These are phyloP conservation scores for Mariannaea sp. DNA, from an alignment of 2,329 filamentous ascomycete genomes.

Conservation along the genomic window DNA sequence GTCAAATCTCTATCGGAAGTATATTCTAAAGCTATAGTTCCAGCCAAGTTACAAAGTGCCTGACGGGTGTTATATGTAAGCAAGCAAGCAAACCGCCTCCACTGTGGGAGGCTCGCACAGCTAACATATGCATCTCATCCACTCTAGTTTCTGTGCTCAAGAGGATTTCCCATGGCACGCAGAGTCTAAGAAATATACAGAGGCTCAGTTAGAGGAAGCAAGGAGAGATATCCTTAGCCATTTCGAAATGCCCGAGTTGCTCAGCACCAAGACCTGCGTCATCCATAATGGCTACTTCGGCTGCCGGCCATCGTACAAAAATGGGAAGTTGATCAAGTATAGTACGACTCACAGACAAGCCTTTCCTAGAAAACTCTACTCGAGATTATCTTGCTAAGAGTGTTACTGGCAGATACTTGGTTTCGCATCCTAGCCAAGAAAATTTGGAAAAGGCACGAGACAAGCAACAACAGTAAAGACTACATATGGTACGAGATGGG, in stretches of 20 bases:
- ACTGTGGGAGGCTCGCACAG: too few relatives aligned
- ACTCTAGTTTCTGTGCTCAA: neutral
- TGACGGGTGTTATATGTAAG: too few relatives aligned
- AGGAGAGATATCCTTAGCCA: neutral
- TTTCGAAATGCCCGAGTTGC: neutral
- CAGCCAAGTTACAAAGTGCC: too few relatives aligned
- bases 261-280: neutral
- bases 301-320: conserved; percentile 4
- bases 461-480: neutral
- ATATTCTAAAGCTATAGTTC: too few relatives aligned
- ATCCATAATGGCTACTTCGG: conserved; percentile 11
- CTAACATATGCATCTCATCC: too few relatives aligned
- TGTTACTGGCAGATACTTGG: neutral
- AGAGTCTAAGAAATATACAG: neutral
- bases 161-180: neutral
- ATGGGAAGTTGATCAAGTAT: neutral
- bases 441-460: neutral
- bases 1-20: too few relatives aligned
- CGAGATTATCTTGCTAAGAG: neutral
- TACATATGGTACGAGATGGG: conserved; percentile 11
- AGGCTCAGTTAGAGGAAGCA: neutral
- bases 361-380: neutral
- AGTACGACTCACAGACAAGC: conserved; percentile 6
- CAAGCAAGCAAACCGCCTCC: too few relatives aligned
- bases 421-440: conserved; percentile 7